Evolutionary conservation across 805 yeast genomes (phyloP), one percentile per base, ranked within the genome.

Genomic region (Cyberlindnera americana): DNA sequence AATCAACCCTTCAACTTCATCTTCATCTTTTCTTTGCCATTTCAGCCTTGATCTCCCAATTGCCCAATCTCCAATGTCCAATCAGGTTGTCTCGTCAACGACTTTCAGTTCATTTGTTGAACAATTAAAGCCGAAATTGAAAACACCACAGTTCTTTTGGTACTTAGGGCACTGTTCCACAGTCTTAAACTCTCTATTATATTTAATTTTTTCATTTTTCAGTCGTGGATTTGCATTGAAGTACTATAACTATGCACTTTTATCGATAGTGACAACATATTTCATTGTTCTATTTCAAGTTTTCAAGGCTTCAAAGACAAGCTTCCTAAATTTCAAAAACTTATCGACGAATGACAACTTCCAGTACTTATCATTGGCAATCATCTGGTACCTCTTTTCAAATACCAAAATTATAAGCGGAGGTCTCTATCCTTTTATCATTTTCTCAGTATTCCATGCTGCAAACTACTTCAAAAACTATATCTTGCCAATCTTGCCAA

Each of bases 121-220:
- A 17, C 48, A 41, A 13, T 15, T 49, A 29, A 52, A 48, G 25
- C 56, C 54, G 13, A 49, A 37, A 26, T 23, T 42, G 19, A 54
- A 61, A 47, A 73, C 79, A 10, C 77, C 78, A 8, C 87, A 81
- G 56, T 79, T 82, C 54, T 77, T 77, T 50, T 82, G 90, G 90
- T 82, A 73, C 48, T 38, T 78, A 19, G 82, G 84, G 14, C 86
- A 82, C 59, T 66, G 74, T 12, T 54, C 68, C 23, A 74, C 79
- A 2, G 47, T 77, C 3, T 48, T 59, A 38, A 73, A 63, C 57
- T 71, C 72, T 52, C 41, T 61, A 3, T 47, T 61, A 15, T 67
- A 65, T 51, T 58, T 65, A 31, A 37, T 72, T 26, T 64, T 54
- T 25, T 69, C 80, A 7, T 65, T 76, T 38, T 66, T 74, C 14